Percentiles rank a stretch among this genome's conserved stretches.
phyloP scores from a whole-genome alignment of 2,329 filamentous ascomycete genomes.

The Colletotrichum euphorbiae region DNA sequence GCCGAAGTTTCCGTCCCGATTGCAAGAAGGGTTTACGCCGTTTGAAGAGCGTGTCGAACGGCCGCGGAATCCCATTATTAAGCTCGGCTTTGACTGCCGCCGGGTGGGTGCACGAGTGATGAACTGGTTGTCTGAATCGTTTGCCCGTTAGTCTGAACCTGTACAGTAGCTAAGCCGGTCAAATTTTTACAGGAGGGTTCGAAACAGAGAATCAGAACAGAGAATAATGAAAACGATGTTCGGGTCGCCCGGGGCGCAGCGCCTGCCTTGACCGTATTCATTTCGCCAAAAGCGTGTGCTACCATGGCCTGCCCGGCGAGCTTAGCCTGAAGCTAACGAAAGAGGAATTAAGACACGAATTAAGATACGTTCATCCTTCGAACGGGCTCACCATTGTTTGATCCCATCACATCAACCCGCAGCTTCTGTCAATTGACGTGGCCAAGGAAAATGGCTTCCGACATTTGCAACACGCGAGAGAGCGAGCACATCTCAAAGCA shows the following conservation, averaged over 20 bases:
- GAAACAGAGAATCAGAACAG: neutral
- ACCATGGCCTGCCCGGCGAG: neutral
- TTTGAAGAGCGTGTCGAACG: conserved; percentile 2
- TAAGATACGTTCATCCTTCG: no score
- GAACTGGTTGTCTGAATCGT: neutral
- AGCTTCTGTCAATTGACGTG: no score
- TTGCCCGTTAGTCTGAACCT: conserved; percentile 11
- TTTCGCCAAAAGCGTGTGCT: conserved; percentile 8
- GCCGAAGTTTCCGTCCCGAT: conserved; percentile 16
- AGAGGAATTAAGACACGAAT: no score
- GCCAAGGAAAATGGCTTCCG: no score
- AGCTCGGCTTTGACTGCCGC: neutral
- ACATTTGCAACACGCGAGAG: no score
- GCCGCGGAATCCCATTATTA: neutral
- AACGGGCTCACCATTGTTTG: no score
- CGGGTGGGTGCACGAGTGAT: conserved; percentile 1
- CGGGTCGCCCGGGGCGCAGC: neutral
- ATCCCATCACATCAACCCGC: no score
- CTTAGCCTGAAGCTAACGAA: conserved; percentile 13
- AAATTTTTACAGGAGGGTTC: neutral
- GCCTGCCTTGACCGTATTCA: conserved; percentile 13
- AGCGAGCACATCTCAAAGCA: no score
- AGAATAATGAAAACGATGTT: no score
- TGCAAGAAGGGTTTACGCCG: neutral
- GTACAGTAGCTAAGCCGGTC: conserved; percentile 19